phyloP scores from a whole-genome alignment of 805 yeast genomes.

The Wickerhamomyces strasburgensis region DNA sequence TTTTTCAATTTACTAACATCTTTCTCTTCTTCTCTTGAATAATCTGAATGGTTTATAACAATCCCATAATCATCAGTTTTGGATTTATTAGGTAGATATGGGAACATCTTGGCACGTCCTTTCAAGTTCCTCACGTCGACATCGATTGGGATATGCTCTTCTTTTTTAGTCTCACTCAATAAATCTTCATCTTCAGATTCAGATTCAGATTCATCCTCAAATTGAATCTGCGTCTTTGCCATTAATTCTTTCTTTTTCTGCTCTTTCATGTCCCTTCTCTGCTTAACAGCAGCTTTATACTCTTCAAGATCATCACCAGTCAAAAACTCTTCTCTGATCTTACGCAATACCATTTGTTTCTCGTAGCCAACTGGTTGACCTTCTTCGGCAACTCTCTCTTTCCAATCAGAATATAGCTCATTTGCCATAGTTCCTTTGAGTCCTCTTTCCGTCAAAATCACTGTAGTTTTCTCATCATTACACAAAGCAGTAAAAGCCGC shows the following conservation, averaged over 20 bases:
- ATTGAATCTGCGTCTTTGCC: slow-evolving; percentile 21
- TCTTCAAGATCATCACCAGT: slow-evolving; percentile 44
- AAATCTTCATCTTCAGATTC: slow-evolving; percentile 28
- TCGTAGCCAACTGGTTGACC: slow-evolving; percentile 56
- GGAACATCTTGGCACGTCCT: slow-evolving; percentile 59
- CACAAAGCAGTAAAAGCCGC: slow-evolving; percentile 52
- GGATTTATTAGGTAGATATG: slow-evolving; percentile 52
- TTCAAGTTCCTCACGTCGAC: slow-evolving; percentile 28
- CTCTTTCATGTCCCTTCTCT: slow-evolving; percentile 37
- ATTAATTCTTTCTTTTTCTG: slow-evolving; percentile 26
- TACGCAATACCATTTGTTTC: slow-evolving; percentile 36
- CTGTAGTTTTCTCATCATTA: slow-evolving; percentile 58
- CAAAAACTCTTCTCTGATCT: slow-evolving; percentile 43
- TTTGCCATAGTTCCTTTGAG: slow-evolving; percentile 43
- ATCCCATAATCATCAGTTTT: slow-evolving; percentile 88
- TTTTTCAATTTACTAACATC: slow-evolving; percentile 28
- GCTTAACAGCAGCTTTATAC: slow-evolving; percentile 42
- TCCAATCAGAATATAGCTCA: slow-evolving; percentile 52
- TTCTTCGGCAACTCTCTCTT: slow-evolving; percentile 47
- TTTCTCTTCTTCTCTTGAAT: slow-evolving; percentile 47
- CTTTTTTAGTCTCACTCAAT: slow-evolving; percentile 11
- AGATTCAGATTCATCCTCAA: slow-evolving; percentile 22
- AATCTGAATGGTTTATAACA: slow-evolving; percentile 60
- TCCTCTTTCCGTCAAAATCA: slow-evolving; percentile 69
- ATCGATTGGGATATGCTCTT: slow-evolving; percentile 26